phyloP scores from a whole-genome alignment of 495 filamentous ascomycete species.

The Hapsidospora chrysogenum region DNA sequence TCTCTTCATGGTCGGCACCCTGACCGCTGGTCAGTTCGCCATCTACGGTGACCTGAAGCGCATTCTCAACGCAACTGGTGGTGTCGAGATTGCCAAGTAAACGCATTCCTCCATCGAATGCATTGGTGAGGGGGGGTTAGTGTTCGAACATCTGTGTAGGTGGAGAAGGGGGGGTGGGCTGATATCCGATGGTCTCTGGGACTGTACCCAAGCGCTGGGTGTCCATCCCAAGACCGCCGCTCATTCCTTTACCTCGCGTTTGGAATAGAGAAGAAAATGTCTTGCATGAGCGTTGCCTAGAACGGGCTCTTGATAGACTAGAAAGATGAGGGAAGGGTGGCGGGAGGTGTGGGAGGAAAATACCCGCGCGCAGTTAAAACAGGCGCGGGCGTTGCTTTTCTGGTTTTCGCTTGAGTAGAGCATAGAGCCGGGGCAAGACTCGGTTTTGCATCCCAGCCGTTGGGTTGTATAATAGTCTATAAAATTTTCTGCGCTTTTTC shows the following conservation, averaged over 20 bases:
- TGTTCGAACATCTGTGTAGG: not conserved
- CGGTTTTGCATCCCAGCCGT: not conserved
- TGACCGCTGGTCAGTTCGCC: conserved; percentile 90
- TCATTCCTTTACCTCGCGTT: not conserved
- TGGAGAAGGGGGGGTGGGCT: not conserved
- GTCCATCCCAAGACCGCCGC: not conserved
- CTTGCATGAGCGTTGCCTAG: not conserved
- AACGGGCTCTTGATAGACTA: not conserved
- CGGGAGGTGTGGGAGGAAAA: too few relatives aligned
- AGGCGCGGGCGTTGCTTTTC: too few relatives aligned
- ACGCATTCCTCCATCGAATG: too few relatives aligned
- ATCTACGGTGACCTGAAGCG: conserved; percentile 77
- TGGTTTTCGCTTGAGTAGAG: too few relatives aligned
- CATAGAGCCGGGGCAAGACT: too few relatives aligned
- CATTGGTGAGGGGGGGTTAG: too few relatives aligned
- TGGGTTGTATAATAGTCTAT: not conserved
- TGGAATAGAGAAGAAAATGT: not conserved
- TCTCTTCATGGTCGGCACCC: conserved; percentile 64
- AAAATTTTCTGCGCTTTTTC: not conserved
- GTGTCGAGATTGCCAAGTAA: conserved; percentile 58
- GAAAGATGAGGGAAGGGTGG: not conserved
- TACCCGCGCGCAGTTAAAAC: too few relatives aligned
- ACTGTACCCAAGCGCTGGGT: not conserved
- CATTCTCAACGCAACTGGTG: conserved; percentile 16
- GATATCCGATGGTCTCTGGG: not conserved